A percentile compares a stretch with the other conserved stretches of the same genome.
Conservation (phyloP, 257 asterid species). For the Striga asiatica region DNA sequence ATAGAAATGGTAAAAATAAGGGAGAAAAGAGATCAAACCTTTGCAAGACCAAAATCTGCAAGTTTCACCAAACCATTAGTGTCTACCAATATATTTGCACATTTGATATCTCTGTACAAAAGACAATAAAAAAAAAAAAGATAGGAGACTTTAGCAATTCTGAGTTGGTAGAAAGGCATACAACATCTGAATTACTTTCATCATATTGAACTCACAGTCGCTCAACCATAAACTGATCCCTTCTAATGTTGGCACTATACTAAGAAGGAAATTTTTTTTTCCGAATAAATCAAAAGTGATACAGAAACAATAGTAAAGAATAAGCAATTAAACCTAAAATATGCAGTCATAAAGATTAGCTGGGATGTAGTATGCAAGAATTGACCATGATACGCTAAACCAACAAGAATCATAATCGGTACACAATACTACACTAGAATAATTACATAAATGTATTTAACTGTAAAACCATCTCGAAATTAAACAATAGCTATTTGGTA, state of each 20-base stretch:
- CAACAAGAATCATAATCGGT: not conserved
- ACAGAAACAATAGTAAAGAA: too few species aligned
- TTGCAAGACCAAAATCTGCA: conserved; percentile 99
- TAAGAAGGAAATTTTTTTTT: too few species aligned
- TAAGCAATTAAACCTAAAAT: too few species aligned
- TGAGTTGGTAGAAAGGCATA: not conserved
- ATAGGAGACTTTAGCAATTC: conserved; percentile 11
- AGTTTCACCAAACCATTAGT: conserved; percentile 84
- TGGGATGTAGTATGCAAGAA: not conserved
- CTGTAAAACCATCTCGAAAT: not conserved
- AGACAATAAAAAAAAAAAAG: too few species aligned
- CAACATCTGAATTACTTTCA: not conserved
- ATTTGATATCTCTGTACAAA: conserved; percentile 73
- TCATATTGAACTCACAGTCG: conserved; percentile 1
- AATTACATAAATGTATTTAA: too few species aligned
- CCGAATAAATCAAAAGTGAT: too few species aligned
- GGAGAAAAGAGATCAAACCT: conserved; percentile 33
- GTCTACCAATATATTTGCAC: conserved; percentile 92
- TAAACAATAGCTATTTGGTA: not conserved
- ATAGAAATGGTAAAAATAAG: conserved; percentile 4
- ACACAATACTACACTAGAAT: not conserved
- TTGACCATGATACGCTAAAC: too few species aligned
- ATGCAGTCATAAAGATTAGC: not conserved
- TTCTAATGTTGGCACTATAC: too few species aligned
- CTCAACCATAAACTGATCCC: not conserved